A percentile compares a stretch with the other conserved stretches of the same genome.
These are phyloP conservation scores for Phalaenopsis aphrodite DNA, from an alignment of 106 monocot species.

Conservation along the genomic window DNA sequence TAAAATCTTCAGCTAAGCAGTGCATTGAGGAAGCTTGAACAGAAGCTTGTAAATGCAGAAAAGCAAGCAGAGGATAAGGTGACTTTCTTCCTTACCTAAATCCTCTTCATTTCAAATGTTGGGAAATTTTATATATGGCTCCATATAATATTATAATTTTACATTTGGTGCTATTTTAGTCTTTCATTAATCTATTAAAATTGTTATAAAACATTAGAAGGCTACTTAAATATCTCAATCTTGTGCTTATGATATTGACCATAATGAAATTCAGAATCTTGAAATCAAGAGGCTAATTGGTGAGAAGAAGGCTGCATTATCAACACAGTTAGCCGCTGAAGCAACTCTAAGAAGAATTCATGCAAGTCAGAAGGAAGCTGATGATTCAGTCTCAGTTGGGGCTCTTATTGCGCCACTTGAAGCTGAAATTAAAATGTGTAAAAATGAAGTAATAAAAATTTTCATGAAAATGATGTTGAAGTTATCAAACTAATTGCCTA, in stretches of 20 bases:
- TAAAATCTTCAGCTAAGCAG: constrained; percentile 24
- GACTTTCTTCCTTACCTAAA: too few species aligned
- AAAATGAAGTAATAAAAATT: constrained; percentile 20
- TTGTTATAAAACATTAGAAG: too few species aligned
- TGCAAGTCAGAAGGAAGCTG: constrained; percentile 36
- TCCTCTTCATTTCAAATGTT: background rate
- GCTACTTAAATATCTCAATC: background rate
- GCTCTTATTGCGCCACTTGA: constrained; percentile 36
- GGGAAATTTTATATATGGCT: background rate
- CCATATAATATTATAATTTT: background rate
- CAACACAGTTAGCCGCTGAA: constrained; percentile 69
- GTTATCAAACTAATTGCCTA: background rate
- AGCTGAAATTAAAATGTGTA: constrained; percentile 31
- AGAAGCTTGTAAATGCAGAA: constrained; percentile 22
- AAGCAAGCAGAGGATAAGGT: constrained; percentile 38
- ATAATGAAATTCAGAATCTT: constrained; percentile 43
- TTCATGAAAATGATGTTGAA: background rate
- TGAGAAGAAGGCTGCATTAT: constrained; percentile 60
- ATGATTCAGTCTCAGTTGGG: constrained; percentile 26
- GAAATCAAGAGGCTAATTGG: constrained; percentile 36
- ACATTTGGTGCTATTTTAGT: too few species aligned
- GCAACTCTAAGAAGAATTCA: constrained; percentile 56
- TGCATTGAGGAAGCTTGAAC: constrained; percentile 31
- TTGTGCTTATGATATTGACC: background rate
- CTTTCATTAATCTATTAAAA: too few species aligned